These are phyloP conservation scores for Teratosphaeria pseudoeucalypti DNA, from an alignment of 2,329 filamentous ascomycete genomes.

Conservation along the genomic window DNA sequence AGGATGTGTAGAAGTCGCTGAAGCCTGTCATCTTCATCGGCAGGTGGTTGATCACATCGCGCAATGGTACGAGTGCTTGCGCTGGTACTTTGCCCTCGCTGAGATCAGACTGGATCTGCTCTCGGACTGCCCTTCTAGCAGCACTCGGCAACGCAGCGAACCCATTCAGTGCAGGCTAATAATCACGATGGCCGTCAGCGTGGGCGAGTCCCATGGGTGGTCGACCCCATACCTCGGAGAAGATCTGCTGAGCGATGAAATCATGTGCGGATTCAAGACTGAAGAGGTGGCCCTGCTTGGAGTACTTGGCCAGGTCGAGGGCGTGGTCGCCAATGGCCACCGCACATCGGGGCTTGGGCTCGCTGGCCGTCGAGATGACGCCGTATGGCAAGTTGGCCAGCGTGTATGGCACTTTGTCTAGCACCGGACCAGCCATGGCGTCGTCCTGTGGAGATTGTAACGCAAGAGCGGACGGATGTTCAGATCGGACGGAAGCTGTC, in stretches of 20 bases:
- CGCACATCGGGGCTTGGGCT: slow-evolving; percentile 19
- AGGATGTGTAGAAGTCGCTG: slow-evolving; percentile 47
- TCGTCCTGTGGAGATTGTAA: neutral
- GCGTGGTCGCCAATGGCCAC: slow-evolving; percentile 22
- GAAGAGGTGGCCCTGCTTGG: slow-evolving; percentile 13
- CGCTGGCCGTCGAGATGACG: slow-evolving; percentile 16
- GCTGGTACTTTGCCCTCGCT: slow-evolving; percentile 16
- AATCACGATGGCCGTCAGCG: neutral
- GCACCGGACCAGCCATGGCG: slow-evolving; percentile 11
- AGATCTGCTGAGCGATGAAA: slow-evolving; percentile 10
- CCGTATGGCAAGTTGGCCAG: slow-evolving; percentile 21
- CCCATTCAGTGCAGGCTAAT: slow-evolving; percentile 35
- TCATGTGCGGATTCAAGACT: slow-evolving; percentile 9
- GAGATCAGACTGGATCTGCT: slow-evolving; percentile 30
- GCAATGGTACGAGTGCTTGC: slow-evolving; percentile 26
- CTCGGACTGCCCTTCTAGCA: slow-evolving; percentile 28
- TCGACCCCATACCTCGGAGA: slow-evolving; percentile 10
- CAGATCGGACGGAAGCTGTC: neutral
- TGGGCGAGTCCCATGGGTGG: neutral
- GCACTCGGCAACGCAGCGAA: slow-evolving; percentile 38
- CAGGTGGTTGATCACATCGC: slow-evolving; percentile 40
- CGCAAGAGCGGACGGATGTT: neutral
- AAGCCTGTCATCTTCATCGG: slow-evolving; percentile 48
- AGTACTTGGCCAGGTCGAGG: slow-evolving; percentile 17
- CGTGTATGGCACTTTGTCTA: slow-evolving; percentile 19